Base-by-base conservation (phyloP, 305 asterid species). In the Withania somnifera region DNA sequence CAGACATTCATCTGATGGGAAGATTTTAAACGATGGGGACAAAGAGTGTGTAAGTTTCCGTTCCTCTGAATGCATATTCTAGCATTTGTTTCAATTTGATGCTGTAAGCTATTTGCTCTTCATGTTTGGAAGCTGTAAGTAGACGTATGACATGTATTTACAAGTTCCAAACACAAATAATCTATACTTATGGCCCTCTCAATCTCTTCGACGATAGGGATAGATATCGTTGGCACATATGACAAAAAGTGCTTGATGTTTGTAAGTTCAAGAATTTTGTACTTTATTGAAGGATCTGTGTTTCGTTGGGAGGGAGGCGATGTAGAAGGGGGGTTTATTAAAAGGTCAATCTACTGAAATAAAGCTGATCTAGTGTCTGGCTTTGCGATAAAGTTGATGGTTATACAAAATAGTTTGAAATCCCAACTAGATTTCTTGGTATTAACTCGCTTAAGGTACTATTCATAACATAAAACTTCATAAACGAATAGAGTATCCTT, bases 11-110 rank as follows among this genome's bases (percentile, higher is more conserved):
- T 30, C 80, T 20, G 85, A 83, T 17, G 77, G 34, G 30, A 89
- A 85, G 28, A 85, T 82, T 79, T 75, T 82, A n/a, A 87, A 90
- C 64, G 95, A 92, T 87, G 81, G 85, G 77, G 0, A 28, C 34
- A 68, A 47, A 50, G 61, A 4, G 58, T 47, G 15, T 47, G 79
- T 75, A 75, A 75, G 79, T 75, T 75, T 26, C 42, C 79, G 9
- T 26, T 26, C 42, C 61, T 75, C 17, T 9, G 61, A 75, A 26
- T 73, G 17, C 61, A 50, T 24, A 50, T 24, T 73, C 36, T 50
- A 28, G 26, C 60, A 50, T 26, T 75, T 47, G 28, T 47, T 73
- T 75, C 45, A 26, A 75, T 14, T 50, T 75, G 79, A 75, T 75
- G 45, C 60, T 50, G 26, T 15, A 75, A 14, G 60, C 28, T 47